Evolutionary conservation across 441 rosid species (phyloP), one percentile per base, ranked within the genome.

Genomic region (Hypseocharis bilobata): DNA sequence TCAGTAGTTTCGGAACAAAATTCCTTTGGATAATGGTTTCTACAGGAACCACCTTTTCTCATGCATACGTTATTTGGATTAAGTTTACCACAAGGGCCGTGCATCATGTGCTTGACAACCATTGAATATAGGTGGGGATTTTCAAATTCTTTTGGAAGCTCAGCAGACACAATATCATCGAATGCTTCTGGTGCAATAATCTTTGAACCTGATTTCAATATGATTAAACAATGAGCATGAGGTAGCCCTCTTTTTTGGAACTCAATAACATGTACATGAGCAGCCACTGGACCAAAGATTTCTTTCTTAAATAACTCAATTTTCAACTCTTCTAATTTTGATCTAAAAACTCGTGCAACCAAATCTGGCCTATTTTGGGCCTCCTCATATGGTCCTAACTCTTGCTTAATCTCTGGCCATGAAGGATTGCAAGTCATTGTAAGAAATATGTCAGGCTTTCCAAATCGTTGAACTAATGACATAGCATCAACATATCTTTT

Each of bases 101-200:
- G 70, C 36, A 59, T 67, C 70, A 51, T 32, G 44, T 45, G 26
- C 6, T 30, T 10, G 0, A 6, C 55, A 27, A 52, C 49, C 17
- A 32, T 13, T 14, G 62, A 16, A 38, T 27, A 6, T 2, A 42
- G 6, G n/a, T 40, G 0, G 11, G 23, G 52, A 40, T 42, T 38
- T 1, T 1, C 2, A 13, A 3, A 20, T 40, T 44, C 22, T 0
- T 62, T 20, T 17, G 64, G 64, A 0, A 60, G 1, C 19, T 60
- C 27, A 0, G 11, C 32, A 7, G 1, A 62, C 22, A 25, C 34
- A 62, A 22, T 32, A 6, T 6, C 11, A 22, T 38, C 65, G 40
- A 38, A 40, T 36, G 22, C 8, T 2, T 62, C 52, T 38, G 47
- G 1, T 20, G 26, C 17, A 2, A 16, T 38, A 23, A 40, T 10